Conservation (phyloP, 2,329 filamentous ascomycete genomes). For the Colletotrichum theobromicola region DNA sequence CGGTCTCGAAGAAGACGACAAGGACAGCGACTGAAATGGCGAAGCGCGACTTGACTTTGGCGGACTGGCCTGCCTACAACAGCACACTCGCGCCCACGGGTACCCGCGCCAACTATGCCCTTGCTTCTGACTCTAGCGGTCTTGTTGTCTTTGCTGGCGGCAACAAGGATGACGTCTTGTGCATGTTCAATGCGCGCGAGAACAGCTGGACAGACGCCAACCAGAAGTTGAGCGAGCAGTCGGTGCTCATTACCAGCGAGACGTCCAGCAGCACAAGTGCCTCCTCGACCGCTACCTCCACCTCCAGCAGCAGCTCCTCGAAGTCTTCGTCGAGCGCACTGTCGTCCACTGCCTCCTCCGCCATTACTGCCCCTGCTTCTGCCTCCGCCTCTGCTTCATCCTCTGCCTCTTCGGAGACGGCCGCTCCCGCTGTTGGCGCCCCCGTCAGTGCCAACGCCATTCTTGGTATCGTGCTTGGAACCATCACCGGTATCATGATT, state of each 20-base stretch:
- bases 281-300: conserved; percentile 29
- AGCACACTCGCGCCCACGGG: conserved; percentile 69
- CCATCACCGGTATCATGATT: conserved; percentile 75
- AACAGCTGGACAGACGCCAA: conserved; percentile 83
- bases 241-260: conserved; percentile 34
- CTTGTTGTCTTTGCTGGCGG: conserved; percentile 66
- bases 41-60: conserved; percentile 57
- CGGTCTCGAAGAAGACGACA: conserved; percentile 34
- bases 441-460: conserved; percentile 56
- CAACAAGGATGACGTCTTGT: conserved; percentile 67
- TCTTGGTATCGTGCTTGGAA: conserved; percentile 81
- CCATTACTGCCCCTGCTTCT: conserved; percentile 28
- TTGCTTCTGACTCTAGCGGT: conserved; percentile 71
- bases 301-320: conserved; percentile 31
- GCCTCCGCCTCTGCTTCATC: conserved; percentile 30
- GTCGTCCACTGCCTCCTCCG: conserved; percentile 24
- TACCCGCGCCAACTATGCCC: conserved; percentile 70
- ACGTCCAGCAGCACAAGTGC: conserved; percentile 33
- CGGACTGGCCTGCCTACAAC: conserved; percentile 82
- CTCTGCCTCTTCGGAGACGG: conserved; percentile 6
- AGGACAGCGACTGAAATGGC: neutral
- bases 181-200: conserved; percentile 75
- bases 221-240: conserved; percentile 60
- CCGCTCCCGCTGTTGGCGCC: conserved; percentile 24
- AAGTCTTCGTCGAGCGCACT: conserved; percentile 17